Evolutionary conservation across 495 filamentous ascomycete genomes (phyloP), one percentile per base, ranked within the genome.

Genomic region (Penicillium manginii): DNA sequence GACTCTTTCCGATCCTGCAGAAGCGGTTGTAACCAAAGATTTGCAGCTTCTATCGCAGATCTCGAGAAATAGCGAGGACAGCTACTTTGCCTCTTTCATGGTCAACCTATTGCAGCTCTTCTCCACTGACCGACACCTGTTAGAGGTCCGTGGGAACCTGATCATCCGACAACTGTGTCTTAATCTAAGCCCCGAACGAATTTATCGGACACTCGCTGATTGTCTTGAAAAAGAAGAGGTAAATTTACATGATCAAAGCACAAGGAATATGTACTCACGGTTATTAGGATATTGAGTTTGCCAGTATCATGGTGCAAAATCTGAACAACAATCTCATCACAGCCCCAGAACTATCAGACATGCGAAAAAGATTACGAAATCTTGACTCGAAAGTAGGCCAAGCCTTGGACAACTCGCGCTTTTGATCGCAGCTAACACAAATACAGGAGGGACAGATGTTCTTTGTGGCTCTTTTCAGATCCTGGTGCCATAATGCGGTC

Each of bases 231-330:
- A 96, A 60, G 96, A 99, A 72, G 93, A 98, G 67, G 83, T 84
- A 42, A 42, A 42, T 77, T 66, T 18, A 33, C 14, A 5, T 3
- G 7, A 39, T 19, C 17, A 21, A 23, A 14, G 15, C 9, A 22
- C 26, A 31, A 43, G 17, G 32, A 9, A 23, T 31, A 26, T n/a
- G 2, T 8, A 32, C 12, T 15, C 32, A 22, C 65, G 72, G 23
- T 73, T 19, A 0, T 19, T 37, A 86, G 78, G 94, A 99, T 68
- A 82, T 97, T 32, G 96, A 98, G 69, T 99, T 99, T 73, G 92
- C 96, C 17, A 97, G 93, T 62, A 99, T 98, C 64, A 99, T 99
- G 96, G 92, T 99, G 23, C 96, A 98, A 67, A 97, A 98, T 71
- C 80, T 99, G 45, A 99, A 99, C 74, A 99, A 99, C 66, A 99